Evolutionary conservation across 768 basidiomycete genomes (phyloP), one percentile per base, ranked within the genome.

Genomic region (Mycena crocata): DNA sequence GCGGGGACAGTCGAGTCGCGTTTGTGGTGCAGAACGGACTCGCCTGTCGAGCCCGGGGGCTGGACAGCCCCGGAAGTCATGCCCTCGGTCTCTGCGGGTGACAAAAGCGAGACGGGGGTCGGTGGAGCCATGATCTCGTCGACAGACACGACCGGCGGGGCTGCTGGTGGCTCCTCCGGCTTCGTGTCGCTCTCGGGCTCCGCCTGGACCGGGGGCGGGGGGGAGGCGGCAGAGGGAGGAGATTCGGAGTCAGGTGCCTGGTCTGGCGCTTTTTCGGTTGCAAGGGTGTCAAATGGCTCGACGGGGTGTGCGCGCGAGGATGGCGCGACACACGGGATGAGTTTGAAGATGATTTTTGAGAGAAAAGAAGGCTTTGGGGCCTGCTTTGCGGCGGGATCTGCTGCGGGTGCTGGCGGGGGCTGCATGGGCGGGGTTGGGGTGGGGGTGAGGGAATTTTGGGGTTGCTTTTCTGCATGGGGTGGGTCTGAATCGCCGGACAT

Each of bases 31-130:
- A 62, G 51, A n/a, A 49, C 71, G 30, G 79, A 72, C n/a, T 79
- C 80, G 28, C 87, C 92, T 51, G 87, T 92, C 32, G 94, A 94
- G 35, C 95, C 95, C 21, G 96, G 95, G 5, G 95, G 85, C 74
- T 96, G 94, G 24, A 97, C 96, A 35, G 94, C 93, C 32, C 94
- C 92, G 17, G 94, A 95, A 17, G 93, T 93, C 67, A 98, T 84
- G 23, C 93, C 95, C 66, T 90, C 94, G 8, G 95, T 94, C 80
- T 96, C 95, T 26, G 89, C 64, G 23, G 64, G 68, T 2, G 68
- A 52, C 15, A 70, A 45, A 12, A 70, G 52, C 10, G 68, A 70
- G 57, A 70, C 68, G 49, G 68, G 68, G 17, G 68, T 70, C 14
- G 69, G 69, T 0, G 69, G 65, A 5, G 69, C 62, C 57, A 67